A percentile compares a stretch with the other conserved stretches of the same genome.
Conservation (phyloP, 768 basidiomycete genomes). For the Saitozyma podzolica region DNA sequence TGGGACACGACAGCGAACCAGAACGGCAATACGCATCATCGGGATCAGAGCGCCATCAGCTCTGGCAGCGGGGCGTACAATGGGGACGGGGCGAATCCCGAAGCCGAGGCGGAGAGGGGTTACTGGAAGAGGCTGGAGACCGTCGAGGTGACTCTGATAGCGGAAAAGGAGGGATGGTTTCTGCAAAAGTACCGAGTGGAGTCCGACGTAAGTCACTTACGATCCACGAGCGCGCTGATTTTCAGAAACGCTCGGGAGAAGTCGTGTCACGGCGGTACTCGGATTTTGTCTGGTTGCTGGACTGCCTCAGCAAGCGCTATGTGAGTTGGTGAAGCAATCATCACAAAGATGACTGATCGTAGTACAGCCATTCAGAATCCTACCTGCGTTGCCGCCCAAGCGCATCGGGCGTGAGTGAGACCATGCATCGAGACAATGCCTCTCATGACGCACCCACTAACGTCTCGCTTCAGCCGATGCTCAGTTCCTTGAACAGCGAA, state of each 20-base stretch:
- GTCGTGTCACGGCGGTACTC: slow-evolving; percentile 84
- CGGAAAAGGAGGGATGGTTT: slow-evolving; percentile 90
- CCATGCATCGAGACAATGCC: background rate
- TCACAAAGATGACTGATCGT: background rate
- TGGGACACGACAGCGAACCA: slow-evolving; percentile 32
- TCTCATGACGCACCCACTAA: slow-evolving; percentile 7
- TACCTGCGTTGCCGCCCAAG: slow-evolving; percentile 86
- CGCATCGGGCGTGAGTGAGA: slow-evolving; percentile 74
- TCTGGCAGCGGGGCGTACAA: background rate
- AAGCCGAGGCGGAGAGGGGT: slow-evolving; percentile 55
- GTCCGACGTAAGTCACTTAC: slow-evolving; percentile 63
- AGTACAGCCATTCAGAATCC: slow-evolving; percentile 74
- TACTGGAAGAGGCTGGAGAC: slow-evolving; percentile 87
- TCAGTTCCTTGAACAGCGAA: slow-evolving; percentile 84
- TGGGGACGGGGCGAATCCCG: slow-evolving; percentile 18
- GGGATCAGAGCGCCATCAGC: slow-evolving; percentile 3
- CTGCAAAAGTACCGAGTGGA: slow-evolving; percentile 80
- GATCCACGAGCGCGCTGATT: background rate
- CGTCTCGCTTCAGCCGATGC: slow-evolving; percentile 66
- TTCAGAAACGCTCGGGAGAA: slow-evolving; percentile 59
- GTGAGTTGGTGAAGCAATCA: slow-evolving; percentile 16
- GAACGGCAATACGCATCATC: slow-evolving; percentile 1
- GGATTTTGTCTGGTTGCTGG: slow-evolving; percentile 89
- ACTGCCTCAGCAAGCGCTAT: slow-evolving; percentile 78
- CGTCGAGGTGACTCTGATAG: slow-evolving; percentile 65